A percentile compares a stretch with the other conserved stretches of the same genome.
These are phyloP conservation scores for Stephanodiscus minutulus DNA, from an alignment of 108 stramenopile species.

Conservation along the genomic window DNA sequence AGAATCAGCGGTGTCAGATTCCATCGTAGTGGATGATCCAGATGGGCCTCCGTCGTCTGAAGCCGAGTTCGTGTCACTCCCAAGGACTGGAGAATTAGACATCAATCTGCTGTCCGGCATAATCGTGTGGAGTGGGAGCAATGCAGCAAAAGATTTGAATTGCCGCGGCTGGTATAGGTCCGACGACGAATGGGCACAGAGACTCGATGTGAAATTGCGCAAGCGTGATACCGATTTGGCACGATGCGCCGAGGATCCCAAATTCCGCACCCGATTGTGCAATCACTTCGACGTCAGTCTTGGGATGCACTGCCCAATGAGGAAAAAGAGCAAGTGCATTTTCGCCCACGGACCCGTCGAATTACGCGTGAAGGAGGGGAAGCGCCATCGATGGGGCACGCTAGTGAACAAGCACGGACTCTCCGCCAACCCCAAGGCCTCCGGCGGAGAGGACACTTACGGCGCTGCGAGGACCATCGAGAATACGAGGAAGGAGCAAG, in stretches of 20 bases:
- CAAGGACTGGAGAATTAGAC: slow-evolving; percentile 6
- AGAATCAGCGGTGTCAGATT: slow-evolving; percentile 9
- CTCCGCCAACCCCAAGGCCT: slow-evolving; percentile 77
- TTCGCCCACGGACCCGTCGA: slow-evolving; percentile 96
- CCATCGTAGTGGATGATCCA: slow-evolving; percentile 6
- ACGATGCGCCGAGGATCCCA: slow-evolving; percentile 81
- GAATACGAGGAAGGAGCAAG: slow-evolving; percentile 72
- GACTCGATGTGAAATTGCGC: slow-evolving; percentile 59
- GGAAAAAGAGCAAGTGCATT: slow-evolving; percentile 89
- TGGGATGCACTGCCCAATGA: slow-evolving; percentile 90
- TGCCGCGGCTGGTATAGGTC: slow-evolving; percentile 86
- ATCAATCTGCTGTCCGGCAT: slow-evolving; percentile 50
- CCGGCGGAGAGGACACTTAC: slow-evolving; percentile 93
- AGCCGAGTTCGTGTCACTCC: not conserved
- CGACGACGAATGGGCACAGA: slow-evolving; percentile 79
- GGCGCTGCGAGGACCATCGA: slow-evolving; percentile 81
- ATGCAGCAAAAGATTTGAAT: slow-evolving; percentile 70
- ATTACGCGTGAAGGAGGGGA: slow-evolving; percentile 91
- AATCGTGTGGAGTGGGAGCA: slow-evolving; percentile 83
- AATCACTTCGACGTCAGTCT: slow-evolving; percentile 87
- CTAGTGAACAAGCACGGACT: slow-evolving; percentile 81
- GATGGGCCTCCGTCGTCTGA: not conserved
- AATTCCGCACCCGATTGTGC: slow-evolving; percentile 93
- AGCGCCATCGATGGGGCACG: slow-evolving; percentile 90
- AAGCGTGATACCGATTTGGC: slow-evolving; percentile 77